phyloP scores from a whole-genome alignment of 306 rosid genomes.

The Elaeagnus macrophylla region DNA sequence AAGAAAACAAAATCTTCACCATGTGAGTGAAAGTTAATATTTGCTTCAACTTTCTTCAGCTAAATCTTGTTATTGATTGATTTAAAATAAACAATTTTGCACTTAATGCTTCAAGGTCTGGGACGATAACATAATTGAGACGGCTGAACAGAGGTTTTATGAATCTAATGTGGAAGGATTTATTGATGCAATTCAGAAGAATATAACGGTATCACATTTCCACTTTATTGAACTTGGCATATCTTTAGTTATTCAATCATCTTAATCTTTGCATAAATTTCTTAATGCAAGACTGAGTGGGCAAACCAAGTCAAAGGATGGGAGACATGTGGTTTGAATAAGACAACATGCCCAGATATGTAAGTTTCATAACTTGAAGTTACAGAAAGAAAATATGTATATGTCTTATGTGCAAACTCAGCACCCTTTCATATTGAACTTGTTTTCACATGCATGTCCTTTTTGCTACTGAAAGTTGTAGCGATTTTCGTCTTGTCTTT shows the following conservation, averaged over 20 bases:
- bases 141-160: constrained; percentile 51
- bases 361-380: constrained; percentile 17
- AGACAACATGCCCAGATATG: constrained; percentile 51
- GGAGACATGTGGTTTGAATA: constrained; percentile 49
- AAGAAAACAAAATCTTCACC: constrained; percentile 72
- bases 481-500: no score
- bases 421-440: no score
- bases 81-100: not conserved
- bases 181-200: constrained; percentile 42
- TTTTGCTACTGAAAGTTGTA: no score
- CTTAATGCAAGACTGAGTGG: constrained; percentile 52
- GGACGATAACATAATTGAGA: constrained; percentile 66
- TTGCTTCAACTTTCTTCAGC: not conserved
- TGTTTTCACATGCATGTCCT: no score
- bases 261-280: not conserved
- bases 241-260: not conserved
- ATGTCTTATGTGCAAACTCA: not conserved
- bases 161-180: constrained; percentile 31
- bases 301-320: constrained; percentile 48
- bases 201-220: constrained; percentile 53
- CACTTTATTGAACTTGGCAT: not conserved
- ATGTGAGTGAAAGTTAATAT: constrained; percentile 34
- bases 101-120: constrained; percentile 37
- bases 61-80: not conserved
- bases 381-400: not conserved